A percentile compares a stretch with the other conserved stretches of the same genome.
Conservation (phyloP, 2,329 filamentous ascomycete genomes). For the Aspergillus pseudotamarii region DNA sequence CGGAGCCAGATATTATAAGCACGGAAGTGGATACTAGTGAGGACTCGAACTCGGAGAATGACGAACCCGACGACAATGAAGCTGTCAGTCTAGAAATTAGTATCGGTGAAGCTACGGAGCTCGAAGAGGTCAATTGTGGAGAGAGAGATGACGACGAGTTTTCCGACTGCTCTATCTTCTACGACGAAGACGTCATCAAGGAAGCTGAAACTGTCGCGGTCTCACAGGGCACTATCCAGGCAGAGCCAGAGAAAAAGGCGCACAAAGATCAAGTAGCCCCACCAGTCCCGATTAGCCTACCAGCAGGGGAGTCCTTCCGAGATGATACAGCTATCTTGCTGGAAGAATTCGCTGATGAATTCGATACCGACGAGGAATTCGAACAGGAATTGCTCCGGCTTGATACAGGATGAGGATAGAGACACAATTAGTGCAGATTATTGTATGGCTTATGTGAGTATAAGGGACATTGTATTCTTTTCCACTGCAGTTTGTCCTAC, state of each 20-base stretch:
- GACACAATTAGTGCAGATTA: neutral
- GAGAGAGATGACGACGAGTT: constrained; percentile 34
- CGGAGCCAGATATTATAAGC: constrained; percentile 17
- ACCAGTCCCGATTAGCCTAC: constrained; percentile 5
- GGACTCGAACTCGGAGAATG: constrained; percentile 17
- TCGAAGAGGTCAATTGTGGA: neutral
- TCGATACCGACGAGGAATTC: constrained; percentile 24
- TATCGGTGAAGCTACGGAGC: neutral
- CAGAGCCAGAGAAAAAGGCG: constrained; percentile 3
- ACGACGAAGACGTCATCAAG: constrained; percentile 33
- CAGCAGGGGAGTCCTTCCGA: constrained; percentile 33
- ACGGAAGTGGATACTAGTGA: constrained; percentile 20
- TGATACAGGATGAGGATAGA: constrained; percentile 16
- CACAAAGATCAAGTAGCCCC: neutral
- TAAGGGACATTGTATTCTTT: neutral
- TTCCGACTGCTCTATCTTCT: constrained; percentile 37
- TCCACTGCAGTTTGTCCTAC: neutral
- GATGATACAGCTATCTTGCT: constrained; percentile 38
- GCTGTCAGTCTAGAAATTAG: neutral
- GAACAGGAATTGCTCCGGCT: constrained; percentile 23
- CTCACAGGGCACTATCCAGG: neutral
- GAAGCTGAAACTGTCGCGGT: constrained; percentile 22
- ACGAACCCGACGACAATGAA: constrained; percentile 20
- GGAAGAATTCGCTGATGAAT: constrained; percentile 26
- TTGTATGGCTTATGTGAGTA: constrained; percentile 1